Percentiles rank a stretch among this genome's conserved stretches.
Conservation (phyloP, 108 stramenopile genomes). For the Cyclotella distinguenda region DNA sequence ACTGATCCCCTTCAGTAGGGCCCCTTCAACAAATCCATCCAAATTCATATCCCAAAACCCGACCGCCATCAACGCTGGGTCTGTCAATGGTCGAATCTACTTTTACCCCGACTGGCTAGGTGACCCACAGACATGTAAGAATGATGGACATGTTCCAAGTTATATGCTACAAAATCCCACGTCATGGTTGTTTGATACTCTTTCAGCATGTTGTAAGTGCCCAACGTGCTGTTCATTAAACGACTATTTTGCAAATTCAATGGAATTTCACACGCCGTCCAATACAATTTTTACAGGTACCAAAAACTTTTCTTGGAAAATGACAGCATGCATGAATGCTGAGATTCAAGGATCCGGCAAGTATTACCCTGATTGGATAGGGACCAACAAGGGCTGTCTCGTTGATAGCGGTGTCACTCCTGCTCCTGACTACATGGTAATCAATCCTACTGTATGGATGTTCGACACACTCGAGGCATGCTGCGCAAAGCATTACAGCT, state of each 20-base stretch:
- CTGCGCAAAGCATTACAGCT: background rate
- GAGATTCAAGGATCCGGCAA: background rate
- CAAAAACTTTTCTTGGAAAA: background rate
- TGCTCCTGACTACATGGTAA: slow-evolving; percentile 3
- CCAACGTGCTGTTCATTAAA: no score
- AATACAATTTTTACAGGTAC: background rate
- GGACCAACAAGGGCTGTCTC: background rate
- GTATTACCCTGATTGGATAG: background rate
- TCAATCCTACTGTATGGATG: background rate
- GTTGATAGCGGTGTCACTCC: background rate
- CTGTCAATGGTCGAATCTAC: background rate
- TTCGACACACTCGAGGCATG: background rate
- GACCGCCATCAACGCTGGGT: no score
- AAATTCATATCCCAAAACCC: no score
- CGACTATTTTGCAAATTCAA: no score
- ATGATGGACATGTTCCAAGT: slow-evolving; percentile 1
- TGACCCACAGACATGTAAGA: background rate
- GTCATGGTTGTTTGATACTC: background rate
- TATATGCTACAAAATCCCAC: background rate
- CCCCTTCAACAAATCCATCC: no score
- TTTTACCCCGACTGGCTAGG: slow-evolving; percentile 11
- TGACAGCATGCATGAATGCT: background rate
- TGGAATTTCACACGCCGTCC: background rate
- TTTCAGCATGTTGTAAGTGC: background rate
- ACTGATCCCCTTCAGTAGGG: no score